A percentile compares a stretch with the other conserved stretches of the same genome.
Conservation (phyloP, 306 rosid genomes). For the Lathyrus tuberosus region DNA sequence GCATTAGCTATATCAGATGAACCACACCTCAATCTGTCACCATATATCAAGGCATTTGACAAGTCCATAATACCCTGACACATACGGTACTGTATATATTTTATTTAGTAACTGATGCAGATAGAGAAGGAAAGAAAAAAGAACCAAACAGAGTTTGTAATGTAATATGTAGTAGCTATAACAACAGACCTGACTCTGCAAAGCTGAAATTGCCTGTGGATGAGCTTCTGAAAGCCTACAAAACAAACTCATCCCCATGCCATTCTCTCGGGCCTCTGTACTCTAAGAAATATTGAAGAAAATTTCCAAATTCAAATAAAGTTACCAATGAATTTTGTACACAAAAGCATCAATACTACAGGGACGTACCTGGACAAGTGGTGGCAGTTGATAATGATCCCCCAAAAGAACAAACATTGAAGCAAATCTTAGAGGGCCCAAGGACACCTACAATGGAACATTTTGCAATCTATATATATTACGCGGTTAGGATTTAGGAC, state of each 20-base stretch:
- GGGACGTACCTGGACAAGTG: constrained; percentile 78
- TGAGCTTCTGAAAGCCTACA: constrained; percentile 95
- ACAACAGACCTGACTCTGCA: constrained; percentile 80
- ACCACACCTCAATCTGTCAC: constrained; percentile 88
- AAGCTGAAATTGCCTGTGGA: constrained; percentile 85
- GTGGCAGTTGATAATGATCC: constrained; percentile 95
- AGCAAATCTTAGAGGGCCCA: constrained; percentile 90
- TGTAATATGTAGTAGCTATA: constrained; percentile 14
- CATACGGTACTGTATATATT: constrained; percentile 84
- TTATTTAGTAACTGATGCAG: constrained; percentile 36
- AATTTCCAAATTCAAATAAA: constrained; percentile 15
- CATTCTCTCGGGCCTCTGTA: constrained; percentile 90
- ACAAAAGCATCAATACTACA: constrained; percentile 3
- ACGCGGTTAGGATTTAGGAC: too few relatives aligned
- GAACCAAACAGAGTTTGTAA: constrained; percentile 26
- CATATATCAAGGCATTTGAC: constrained; percentile 93
- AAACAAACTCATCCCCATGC: constrained; percentile 89
- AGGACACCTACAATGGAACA: constrained; percentile 70
- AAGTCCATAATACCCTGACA: constrained; percentile 87
- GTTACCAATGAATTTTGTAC: background rate
- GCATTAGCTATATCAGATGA: constrained; percentile 75
- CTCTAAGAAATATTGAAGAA: constrained; percentile 54
- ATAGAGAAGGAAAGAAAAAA: constrained; percentile 35
- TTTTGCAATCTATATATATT: constrained; percentile 8
- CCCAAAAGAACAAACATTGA: constrained; percentile 91